phyloP scores from a whole-genome alignment of 2,329 filamentous ascomycete species.

The Hypoxylon sp. region DNA sequence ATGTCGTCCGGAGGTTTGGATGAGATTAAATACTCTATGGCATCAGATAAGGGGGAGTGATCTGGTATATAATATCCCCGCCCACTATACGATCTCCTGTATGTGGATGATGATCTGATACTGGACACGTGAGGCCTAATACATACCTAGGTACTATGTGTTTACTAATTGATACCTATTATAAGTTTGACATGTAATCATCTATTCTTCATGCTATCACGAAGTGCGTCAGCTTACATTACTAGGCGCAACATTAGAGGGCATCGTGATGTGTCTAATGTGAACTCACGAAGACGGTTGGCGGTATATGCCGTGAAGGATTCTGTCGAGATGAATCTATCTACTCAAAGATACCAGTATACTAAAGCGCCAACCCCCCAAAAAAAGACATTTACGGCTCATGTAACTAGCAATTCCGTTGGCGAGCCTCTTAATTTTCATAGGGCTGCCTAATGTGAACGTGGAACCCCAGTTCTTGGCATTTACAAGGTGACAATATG shows the following conservation, averaged over 20 bases:
- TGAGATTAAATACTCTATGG: background rate
- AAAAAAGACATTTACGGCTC: too few relatives aligned
- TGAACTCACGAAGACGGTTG: too few relatives aligned
- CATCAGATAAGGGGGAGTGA: background rate
- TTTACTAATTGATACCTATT: background rate
- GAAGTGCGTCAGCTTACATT: too few relatives aligned
- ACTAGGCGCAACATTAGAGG: too few relatives aligned
- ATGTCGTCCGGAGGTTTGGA: background rate
- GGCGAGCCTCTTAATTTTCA: background rate
- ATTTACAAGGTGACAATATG: background rate
- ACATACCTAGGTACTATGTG: background rate
- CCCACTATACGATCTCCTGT: background rate
- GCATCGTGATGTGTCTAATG: too few relatives aligned
- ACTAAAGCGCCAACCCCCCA: too few relatives aligned
- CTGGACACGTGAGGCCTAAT: background rate
- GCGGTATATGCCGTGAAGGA: too few relatives aligned
- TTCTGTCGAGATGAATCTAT: too few relatives aligned
- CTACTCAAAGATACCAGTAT: too few relatives aligned
- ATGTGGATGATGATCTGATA: background rate
- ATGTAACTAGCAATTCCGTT: too few relatives aligned
- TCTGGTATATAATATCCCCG: background rate
- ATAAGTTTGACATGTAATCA: background rate
- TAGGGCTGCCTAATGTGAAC: background rate
- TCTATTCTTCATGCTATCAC: too few relatives aligned
- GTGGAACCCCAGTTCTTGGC: slow-evolving; percentile 6